These are phyloP conservation scores for Pichia kluyveri DNA, from an alignment of 805 yeast species.

Conservation along the genomic window DNA sequence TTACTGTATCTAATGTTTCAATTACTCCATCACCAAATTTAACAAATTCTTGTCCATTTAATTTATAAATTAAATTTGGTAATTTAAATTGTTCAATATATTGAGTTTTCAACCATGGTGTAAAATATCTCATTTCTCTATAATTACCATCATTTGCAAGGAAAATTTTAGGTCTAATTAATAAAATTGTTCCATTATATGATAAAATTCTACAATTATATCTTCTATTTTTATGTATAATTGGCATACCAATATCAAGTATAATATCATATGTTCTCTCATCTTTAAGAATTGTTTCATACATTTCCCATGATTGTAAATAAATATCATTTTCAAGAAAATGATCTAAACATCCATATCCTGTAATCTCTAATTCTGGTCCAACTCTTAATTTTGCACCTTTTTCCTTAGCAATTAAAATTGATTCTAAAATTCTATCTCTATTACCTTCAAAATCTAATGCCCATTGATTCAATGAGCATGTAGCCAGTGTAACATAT, in stretches of 20 bases:
- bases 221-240: slow-evolving; percentile 75
- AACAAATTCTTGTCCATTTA: slow-evolving; percentile 50
- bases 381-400: slow-evolving; percentile 88
- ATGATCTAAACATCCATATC: slow-evolving; percentile 93
- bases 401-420: slow-evolving; percentile 59
- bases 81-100: slow-evolving; percentile 64
- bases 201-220: slow-evolving; percentile 89
- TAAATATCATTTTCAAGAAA: slow-evolving; percentile 84
- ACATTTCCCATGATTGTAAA: slow-evolving; percentile 92
- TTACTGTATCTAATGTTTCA: slow-evolving; percentile 72
- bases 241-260: slow-evolving; percentile 92
- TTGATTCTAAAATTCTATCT: slow-evolving; percentile 80
- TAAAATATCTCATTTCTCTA: slow-evolving; percentile 94
- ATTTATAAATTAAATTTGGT: slow-evolving; percentile 58
- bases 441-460: slow-evolving; percentile 95
- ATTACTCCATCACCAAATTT: slow-evolving; percentile 88
- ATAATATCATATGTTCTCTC: slow-evolving; percentile 67
- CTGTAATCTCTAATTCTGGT: slow-evolving; percentile 91
- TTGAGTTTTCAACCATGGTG: slow-evolving; percentile 84
- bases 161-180: slow-evolving; percentile 88
- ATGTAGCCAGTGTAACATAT: slow-evolving; percentile 81
- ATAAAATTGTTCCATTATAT: slow-evolving; percentile 64
- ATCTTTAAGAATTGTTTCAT: slow-evolving; percentile 61
- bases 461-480: slow-evolving; percentile 98
- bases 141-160: slow-evolving; percentile 97